Conservation (phyloP, 1,284 basidiomycete species). For the Microbotryum lychnidis-dioicae region DNA sequence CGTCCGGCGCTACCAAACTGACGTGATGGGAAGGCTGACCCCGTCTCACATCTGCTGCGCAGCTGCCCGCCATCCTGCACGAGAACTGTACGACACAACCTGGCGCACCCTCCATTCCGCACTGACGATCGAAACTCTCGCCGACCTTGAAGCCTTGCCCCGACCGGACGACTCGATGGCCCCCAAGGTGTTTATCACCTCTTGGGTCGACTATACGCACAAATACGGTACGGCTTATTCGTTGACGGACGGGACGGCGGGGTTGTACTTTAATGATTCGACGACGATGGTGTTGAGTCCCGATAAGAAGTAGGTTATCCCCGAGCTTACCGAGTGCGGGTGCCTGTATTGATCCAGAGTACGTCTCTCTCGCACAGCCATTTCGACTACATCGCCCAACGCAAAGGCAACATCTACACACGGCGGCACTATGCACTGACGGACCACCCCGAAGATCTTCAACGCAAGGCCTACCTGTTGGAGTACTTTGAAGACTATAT, state of each 20-base stretch:
- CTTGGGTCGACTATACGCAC: constrained; percentile 97
- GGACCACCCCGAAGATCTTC: constrained; percentile 50
- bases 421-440: constrained; percentile 39
- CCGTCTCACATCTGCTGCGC: too few relatives aligned
- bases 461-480: constrained; percentile 78
- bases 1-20: not conserved
- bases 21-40: too few relatives aligned
- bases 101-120: constrained; percentile 24
- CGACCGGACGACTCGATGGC: not conserved
- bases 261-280: constrained; percentile 93
- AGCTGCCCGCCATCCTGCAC: constrained; percentile 11
- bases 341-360: not conserved
- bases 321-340: not conserved
- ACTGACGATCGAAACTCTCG: constrained; percentile 7
- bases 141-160: constrained; percentile 6
- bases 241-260: constrained; percentile 85
- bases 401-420: constrained; percentile 31
- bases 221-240: constrained; percentile 99
- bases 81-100: constrained; percentile 30
- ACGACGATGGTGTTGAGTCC: constrained; percentile 76
- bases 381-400: constrained; percentile 63
- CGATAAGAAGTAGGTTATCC: constrained; percentile 59
- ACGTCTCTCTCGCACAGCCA: constrained; percentile 49
- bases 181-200: constrained; percentile 79
- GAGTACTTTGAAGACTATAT: constrained; percentile 91